phyloP scores from a whole-genome alignment of 306 rosid genomes.

The Inga oerstediana region DNA sequence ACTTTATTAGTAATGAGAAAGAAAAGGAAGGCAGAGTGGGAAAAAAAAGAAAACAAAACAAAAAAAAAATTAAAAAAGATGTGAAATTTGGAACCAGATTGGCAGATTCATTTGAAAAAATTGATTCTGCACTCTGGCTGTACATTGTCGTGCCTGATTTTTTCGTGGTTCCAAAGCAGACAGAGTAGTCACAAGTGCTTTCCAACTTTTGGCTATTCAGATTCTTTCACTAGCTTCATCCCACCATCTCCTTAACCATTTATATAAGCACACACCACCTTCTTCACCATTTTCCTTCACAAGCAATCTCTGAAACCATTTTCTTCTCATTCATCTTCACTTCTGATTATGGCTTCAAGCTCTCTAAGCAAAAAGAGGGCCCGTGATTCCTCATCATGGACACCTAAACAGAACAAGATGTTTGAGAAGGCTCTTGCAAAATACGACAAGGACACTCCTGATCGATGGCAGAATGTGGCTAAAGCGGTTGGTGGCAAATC shows the following conservation, averaged over 20 bases:
- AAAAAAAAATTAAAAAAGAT: not conserved
- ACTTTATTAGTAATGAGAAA: not conserved
- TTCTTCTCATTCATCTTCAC: conserved; percentile 5
- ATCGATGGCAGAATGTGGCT: conserved; percentile 67
- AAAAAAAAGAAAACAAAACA: not conserved
- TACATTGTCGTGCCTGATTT: conserved; percentile 40
- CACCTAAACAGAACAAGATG: conserved; percentile 58
- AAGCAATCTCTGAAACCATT: not conserved
- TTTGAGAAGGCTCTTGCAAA: conserved; percentile 65
- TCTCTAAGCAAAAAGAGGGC: conserved; percentile 47
- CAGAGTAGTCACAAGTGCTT: conserved; percentile 47
- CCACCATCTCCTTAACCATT: conserved; percentile 38
- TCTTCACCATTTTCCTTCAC: conserved; percentile 35
- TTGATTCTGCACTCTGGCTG: conserved; percentile 35
- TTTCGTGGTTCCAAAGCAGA: conserved; percentile 50
- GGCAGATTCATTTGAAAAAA: conserved; percentile 44
- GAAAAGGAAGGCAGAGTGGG: not conserved
- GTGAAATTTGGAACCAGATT: conserved; percentile 41
- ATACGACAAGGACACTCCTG: conserved; percentile 64
- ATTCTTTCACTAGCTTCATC: conserved; percentile 40
- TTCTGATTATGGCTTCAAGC: conserved; percentile 55
- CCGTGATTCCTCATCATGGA: conserved; percentile 50
- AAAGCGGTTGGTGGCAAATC: conserved; percentile 57
- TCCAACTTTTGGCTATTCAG: conserved; percentile 33
- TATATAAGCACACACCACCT: conserved; percentile 29